Evolutionary conservation across 2,329 filamentous ascomycete species (phyloP).

Genomic region (Fonsecaea pedrosoi): DNA sequence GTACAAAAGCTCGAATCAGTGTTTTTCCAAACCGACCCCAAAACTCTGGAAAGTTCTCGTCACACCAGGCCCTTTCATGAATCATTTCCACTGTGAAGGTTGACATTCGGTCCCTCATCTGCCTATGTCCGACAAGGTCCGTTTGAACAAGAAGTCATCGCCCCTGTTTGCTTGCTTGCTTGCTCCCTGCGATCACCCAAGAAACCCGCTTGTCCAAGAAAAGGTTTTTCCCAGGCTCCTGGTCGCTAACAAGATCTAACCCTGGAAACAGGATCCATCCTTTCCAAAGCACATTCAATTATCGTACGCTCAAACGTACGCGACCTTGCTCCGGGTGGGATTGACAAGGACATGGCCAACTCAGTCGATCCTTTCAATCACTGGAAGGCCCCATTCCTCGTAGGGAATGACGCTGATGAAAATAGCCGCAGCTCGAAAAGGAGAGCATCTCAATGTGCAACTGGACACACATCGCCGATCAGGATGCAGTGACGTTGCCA

Average conservation of each 20-base stretch:
- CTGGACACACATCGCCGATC: background rate
- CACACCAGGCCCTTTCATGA: background rate
- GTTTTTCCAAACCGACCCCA: background rate
- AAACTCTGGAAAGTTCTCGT: background rate
- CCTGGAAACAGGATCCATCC: background rate
- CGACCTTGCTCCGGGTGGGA: background rate
- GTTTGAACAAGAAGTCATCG: background rate
- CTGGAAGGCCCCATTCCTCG: background rate
- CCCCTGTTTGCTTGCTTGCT: background rate
- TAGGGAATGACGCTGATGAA: background rate
- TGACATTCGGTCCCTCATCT: background rate
- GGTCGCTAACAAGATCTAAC: background rate
- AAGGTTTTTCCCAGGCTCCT: background rate
- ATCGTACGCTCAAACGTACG: background rate
- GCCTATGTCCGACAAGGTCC: background rate
- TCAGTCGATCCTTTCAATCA: background rate
- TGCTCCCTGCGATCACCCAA: background rate
- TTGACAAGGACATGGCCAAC: background rate
- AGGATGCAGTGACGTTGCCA: background rate
- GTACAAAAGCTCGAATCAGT: background rate
- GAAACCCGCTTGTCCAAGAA: background rate
- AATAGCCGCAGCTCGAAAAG: background rate
- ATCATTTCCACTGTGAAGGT: background rate
- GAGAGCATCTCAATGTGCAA: background rate
- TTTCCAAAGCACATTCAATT: background rate